Conservation (phyloP, 2,329 filamentous ascomycete species). For the Fusarium stilboides region DNA sequence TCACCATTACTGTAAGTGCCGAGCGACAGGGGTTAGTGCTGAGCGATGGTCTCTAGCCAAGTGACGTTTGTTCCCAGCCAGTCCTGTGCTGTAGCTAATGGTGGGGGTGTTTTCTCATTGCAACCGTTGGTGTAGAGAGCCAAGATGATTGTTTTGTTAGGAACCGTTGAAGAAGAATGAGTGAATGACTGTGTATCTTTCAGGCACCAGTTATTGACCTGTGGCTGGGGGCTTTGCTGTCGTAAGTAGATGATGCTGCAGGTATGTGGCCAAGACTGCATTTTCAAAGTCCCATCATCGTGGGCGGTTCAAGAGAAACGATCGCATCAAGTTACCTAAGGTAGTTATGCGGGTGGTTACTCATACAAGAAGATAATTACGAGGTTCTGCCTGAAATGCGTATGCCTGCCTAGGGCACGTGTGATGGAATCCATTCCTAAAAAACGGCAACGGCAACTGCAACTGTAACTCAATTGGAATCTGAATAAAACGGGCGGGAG, state of each 20-base stretch:
- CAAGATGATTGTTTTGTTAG: neutral
- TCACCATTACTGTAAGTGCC: conserved; percentile 44
- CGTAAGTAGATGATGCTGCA: neutral
- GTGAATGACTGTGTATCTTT: conserved; percentile 1
- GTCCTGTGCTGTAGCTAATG: neutral
- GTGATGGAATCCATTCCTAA: conserved; percentile 35
- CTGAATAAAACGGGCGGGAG: conserved; percentile 5
- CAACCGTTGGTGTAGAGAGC: neutral
- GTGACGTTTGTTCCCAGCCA: conserved; percentile 28
- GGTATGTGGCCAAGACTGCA: conserved; percentile 10
- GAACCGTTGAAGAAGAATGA: conserved; percentile 7
- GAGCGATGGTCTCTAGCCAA: conserved; percentile 25
- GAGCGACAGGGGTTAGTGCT: conserved; percentile 41
- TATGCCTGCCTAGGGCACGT: conserved; percentile 45
- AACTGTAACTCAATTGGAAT: conserved; percentile 1
- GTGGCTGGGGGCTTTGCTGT: conserved; percentile 16
- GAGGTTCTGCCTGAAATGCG: conserved; percentile 47
- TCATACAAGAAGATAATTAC: conserved; percentile 14
- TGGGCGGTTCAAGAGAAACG: neutral
- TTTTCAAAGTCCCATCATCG: conserved; percentile 29
- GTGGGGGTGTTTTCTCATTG: conserved; percentile 19
- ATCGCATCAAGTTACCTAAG: neutral
- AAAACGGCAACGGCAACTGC: conserved; percentile 2
- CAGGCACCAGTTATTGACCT: conserved; percentile 28
- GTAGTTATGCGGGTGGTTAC: conserved; percentile 14